Evolutionary conservation across 805 yeast species (phyloP).

Genomic region (Spathaspora arborariae): DNA sequence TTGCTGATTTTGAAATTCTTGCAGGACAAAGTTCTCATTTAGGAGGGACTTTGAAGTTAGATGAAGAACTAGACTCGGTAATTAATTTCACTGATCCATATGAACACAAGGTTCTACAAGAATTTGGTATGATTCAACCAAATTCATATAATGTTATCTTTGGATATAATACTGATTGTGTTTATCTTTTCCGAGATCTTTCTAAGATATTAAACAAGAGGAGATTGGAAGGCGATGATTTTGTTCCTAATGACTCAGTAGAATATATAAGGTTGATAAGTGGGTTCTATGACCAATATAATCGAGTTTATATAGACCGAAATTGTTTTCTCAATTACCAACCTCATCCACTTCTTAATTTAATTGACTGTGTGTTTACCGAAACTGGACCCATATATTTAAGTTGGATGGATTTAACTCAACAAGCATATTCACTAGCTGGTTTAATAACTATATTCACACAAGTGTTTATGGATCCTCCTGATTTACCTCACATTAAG

Average conservation of each 20-base stretch:
- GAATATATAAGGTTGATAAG: slow-evolving; percentile 10
- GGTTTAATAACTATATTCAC: slow-evolving; percentile 31
- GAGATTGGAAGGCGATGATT: slow-evolving; percentile 13
- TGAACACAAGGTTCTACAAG: slow-evolving; percentile 33
- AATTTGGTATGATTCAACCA: slow-evolving; percentile 37
- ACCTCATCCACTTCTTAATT: slow-evolving; percentile 3
- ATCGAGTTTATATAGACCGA: slow-evolving; percentile 5
- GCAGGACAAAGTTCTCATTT: slow-evolving; percentile 53
- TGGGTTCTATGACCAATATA: slow-evolving; percentile 9
- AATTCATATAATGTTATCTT: slow-evolving; percentile 46
- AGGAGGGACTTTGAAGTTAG: slow-evolving; percentile 54
- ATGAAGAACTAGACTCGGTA: slow-evolving; percentile 41
- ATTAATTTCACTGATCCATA: slow-evolving; percentile 16
- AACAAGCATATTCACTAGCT: slow-evolving; percentile 41
- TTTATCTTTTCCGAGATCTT: slow-evolving; percentile 34
- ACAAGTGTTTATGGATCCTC: slow-evolving; percentile 28
- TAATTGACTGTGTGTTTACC: slow-evolving; percentile 7
- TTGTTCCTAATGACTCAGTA: slow-evolving; percentile 8
- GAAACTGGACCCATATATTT: slow-evolving; percentile 3
- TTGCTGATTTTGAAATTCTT: slow-evolving; percentile 48
- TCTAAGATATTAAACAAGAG: slow-evolving; percentile 31
- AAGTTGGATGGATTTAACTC: slow-evolving; percentile 54
- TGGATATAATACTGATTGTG: slow-evolving; percentile 45
- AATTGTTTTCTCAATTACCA: not conserved
- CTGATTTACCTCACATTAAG: slow-evolving; percentile 34